These are phyloP conservation scores for Heliamphora exappendiculata DNA, from an alignment of 148 eudicot genomes.

Conservation along the genomic window DNA sequence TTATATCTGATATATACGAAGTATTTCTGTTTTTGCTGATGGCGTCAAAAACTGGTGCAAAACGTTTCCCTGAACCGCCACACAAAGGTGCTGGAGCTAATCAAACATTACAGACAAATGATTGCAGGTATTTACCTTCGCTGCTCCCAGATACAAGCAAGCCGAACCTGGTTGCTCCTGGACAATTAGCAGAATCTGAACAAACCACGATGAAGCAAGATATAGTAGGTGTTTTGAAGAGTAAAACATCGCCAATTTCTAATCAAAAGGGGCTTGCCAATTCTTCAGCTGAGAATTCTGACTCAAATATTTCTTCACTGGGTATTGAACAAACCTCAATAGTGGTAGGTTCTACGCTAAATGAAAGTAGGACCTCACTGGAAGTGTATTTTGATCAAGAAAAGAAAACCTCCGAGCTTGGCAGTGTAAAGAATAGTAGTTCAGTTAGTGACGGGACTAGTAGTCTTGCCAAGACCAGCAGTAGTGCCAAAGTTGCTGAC, in stretches of 20 bases:
- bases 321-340: constrained; percentile 13
- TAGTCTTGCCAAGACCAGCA: constrained; percentile 49
- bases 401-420: constrained; percentile 36
- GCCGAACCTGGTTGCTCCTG: constrained; percentile 20
- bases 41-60: constrained; percentile 30
- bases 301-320: constrained; percentile 1
- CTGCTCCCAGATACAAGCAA: constrained; percentile 13
- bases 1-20: neutral
- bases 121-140: constrained; percentile 1
- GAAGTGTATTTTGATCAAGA: constrained; percentile 36
- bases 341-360: constrained; percentile 7
- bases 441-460: constrained; percentile 43
- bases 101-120: neutral
- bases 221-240: constrained; percentile 10
- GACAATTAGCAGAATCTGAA: constrained; percentile 22
- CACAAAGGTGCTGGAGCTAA: constrained; percentile 8
- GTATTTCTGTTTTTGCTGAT: constrained; percentile 11
- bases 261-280: neutral
- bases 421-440: constrained; percentile 46
- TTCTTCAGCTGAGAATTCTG: neutral
- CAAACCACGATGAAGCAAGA: constrained; percentile 15
- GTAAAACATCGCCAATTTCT: neutral
- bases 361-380: constrained; percentile 17
- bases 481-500: constrained; percentile 47
- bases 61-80: constrained; percentile 12